Evolutionary conservation across 2,329 filamentous ascomycete genomes (phyloP).

Genomic region (Diplodia mutila): DNA sequence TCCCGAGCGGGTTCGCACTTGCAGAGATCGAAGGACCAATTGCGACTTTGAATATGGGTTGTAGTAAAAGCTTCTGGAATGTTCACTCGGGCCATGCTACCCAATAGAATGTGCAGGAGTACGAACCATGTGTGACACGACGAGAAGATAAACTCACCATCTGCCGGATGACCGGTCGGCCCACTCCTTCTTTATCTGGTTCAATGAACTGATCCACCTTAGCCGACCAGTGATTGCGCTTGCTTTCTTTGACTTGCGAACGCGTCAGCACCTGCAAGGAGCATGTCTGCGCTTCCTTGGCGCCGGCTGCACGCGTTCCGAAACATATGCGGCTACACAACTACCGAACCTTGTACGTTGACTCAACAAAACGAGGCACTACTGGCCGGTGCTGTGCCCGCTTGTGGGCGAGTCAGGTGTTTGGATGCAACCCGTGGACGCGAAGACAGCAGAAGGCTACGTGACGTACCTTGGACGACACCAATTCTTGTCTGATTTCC

Average conservation of each 20-base stretch:
- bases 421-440: background rate
- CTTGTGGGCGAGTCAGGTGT: background rate
- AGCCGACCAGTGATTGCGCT: background rate
- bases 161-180: background rate
- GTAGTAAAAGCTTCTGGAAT: too few species aligned
- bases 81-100: too few species aligned
- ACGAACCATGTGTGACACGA: too few species aligned
- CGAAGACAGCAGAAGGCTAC: background rate
- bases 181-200: background rate
- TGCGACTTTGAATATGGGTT: too few species aligned
- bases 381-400: background rate
- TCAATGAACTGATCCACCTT: background rate
- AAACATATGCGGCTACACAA: background rate
- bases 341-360: background rate
- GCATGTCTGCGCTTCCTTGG: background rate
- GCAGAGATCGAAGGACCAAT: too few species aligned
- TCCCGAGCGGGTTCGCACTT: too few species aligned
- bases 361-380: background rate
- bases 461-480: background rate
- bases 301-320: background rate
- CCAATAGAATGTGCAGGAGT: too few species aligned
- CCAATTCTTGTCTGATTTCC: background rate
- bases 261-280: background rate
- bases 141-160: too few species aligned
- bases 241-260: background rate